Evolutionary conservation across 2,329 filamentous ascomycete genomes (phyloP).

Genomic region (Calonectria montana): DNA sequence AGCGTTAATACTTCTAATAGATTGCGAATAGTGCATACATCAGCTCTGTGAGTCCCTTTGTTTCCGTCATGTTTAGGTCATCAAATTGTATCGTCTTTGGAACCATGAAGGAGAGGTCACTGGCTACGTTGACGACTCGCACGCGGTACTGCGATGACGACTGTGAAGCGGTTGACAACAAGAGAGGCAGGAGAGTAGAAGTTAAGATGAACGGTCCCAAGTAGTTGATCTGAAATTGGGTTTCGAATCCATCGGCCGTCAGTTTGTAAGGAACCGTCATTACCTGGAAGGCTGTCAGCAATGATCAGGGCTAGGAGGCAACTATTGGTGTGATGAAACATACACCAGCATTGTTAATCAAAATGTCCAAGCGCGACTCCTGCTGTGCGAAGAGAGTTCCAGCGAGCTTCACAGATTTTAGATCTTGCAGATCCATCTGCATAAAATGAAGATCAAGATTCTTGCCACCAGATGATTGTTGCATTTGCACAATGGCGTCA

Average conservation of each 20-base stretch:
- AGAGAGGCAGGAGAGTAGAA: constrained; percentile 27
- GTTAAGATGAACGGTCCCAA: constrained; percentile 36
- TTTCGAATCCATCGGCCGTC: constrained; percentile 34
- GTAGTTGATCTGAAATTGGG: constrained; percentile 39
- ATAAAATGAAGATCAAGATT: constrained; percentile 37
- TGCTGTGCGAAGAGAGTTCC: constrained; percentile 26
- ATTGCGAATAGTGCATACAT: constrained; percentile 11
- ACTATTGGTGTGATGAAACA: background rate
- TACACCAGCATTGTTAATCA: constrained; percentile 23
- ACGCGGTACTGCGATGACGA: constrained; percentile 29
- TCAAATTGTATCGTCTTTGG: constrained; percentile 35
- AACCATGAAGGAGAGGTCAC: constrained; percentile 33
- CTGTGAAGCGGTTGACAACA: constrained; percentile 25
- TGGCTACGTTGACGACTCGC: constrained; percentile 39
- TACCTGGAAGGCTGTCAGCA: constrained; percentile 19
- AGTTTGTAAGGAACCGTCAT: constrained; percentile 36
- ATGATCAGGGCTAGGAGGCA: background rate
- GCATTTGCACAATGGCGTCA: constrained; percentile 36
- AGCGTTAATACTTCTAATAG: fast-evolving
- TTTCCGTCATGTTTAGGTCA: constrained; percentile 35
- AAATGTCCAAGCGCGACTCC: constrained; percentile 31
- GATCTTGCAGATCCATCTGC: constrained; percentile 36
- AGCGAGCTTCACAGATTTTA: constrained; percentile 32
- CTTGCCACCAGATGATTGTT: background rate
- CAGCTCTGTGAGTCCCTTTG: constrained; percentile 29